Base-by-base conservation (phyloP, 768 basidiomycete genomes). In the Pleurotus sapidus region DNA sequence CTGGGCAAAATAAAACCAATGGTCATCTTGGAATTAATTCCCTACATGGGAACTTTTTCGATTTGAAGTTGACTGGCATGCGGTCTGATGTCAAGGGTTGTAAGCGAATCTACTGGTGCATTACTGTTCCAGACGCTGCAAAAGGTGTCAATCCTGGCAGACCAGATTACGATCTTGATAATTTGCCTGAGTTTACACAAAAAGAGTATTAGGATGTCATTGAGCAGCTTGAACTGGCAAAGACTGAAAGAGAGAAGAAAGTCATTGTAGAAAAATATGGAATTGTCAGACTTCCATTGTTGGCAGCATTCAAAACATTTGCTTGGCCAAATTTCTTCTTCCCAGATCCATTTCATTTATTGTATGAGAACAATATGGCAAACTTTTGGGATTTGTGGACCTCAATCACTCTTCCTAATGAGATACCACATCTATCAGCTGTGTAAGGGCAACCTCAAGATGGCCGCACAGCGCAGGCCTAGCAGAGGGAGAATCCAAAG, bases 291-390 rank as follows among this genome's bases (percentile, higher is more conserved):
- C 55, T 72, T 40, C 68, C 70, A 17, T 58, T 72, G 11, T 64
- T 67, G 58, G 67, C 65, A n/a, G 67, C 67, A 24, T 68, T 65
- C 45, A 53, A 50, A 9, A 67, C 70, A n/a, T 74, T 72, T 57
- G 11, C 62, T 3, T 69, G 72, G 48, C 72, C 70, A 4, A 60
- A 63, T 3, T 74, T 69, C 46, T 72, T 70, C 49, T 69, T 70
- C 15, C 18, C 71, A 1, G 69, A 74, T 61, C 72, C 71, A 15
- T 74, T 73, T 55, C 71, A 74, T 62, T 47, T 74, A 1, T 65
- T 72, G 50, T 73, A 72, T 59, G 68, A 74, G 53, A 72, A 73
- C 59, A 54, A 47, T 38, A 60, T 68, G 57, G 60, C 69, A 12
- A 64, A 61, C 45, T 62, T 72, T 1, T 72, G 66, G 64, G 70